These are phyloP conservation scores for Endocladia muricata DNA, from an alignment of 31 red algal genomes.

Conservation along the genomic window DNA sequence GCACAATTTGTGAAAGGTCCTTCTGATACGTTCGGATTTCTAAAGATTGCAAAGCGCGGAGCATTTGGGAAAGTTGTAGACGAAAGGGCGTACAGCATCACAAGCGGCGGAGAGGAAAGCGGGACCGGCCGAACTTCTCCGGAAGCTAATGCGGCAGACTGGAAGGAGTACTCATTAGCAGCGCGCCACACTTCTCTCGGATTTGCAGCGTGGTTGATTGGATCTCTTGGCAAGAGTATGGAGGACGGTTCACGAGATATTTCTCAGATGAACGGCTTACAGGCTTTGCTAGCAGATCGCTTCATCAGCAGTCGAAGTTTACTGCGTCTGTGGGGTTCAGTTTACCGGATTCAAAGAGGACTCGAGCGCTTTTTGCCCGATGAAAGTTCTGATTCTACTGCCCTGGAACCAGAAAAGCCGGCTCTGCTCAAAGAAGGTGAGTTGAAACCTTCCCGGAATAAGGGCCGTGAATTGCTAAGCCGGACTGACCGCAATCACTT, in stretches of 20 bases:
- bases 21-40: neutral
- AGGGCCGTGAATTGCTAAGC: neutral
- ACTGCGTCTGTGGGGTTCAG: constrained; percentile 15
- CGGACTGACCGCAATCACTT: neutral
- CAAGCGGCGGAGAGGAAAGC: neutral
- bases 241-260: constrained; percentile 67
- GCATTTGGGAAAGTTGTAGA: neutral
- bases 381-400: too few species aligned
- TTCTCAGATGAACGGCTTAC: constrained; percentile 51
- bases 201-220: constrained; percentile 34
- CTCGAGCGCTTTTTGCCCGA: constrained; percentile 24
- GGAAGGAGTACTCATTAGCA: too few species aligned
- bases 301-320: neutral
- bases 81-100: neutral
- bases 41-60: neutral
- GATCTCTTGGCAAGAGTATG: constrained; percentile 52
- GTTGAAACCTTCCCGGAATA: neutral
- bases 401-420: too few species aligned
- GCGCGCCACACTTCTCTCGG: constrained; percentile 13
- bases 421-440: too few species aligned
- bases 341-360: constrained; percentile 45
- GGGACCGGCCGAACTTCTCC: neutral
- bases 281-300: constrained; percentile 9
- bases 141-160: too few species aligned
- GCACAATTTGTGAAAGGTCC: neutral